Evolutionary conservation across 768 basidiomycete genomes (phyloP).

Genomic region (Xerocomus potaroensis): DNA sequence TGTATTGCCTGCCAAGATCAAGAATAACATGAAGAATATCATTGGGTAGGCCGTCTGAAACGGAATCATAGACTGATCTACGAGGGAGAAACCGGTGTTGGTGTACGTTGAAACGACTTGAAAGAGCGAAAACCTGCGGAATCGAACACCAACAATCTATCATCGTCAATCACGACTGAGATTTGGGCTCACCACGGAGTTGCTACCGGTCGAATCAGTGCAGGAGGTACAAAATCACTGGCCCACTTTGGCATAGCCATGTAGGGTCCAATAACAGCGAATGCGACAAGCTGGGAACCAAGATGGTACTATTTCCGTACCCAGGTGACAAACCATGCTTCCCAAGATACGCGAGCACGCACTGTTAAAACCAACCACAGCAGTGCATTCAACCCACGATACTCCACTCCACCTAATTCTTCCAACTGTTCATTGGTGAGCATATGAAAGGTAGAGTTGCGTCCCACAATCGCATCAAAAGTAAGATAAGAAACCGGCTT

Average conservation of each 20-base stretch:
- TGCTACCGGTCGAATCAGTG: slow-evolving; percentile 49
- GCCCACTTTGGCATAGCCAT: slow-evolving; percentile 61
- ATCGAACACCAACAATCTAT: not conserved
- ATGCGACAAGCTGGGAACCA: slow-evolving; percentile 60
- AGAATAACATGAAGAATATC: slow-evolving; percentile 64
- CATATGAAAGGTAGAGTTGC: slow-evolving; percentile 68
- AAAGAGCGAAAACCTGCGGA: slow-evolving; percentile 73
- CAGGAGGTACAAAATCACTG: slow-evolving; percentile 54
- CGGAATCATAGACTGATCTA: slow-evolving; percentile 88
- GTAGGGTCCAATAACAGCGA: slow-evolving; percentile 78
- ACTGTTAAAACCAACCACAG: slow-evolving; percentile 78
- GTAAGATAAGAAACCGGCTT: slow-evolving; percentile 73
- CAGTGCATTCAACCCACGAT: slow-evolving; percentile 73
- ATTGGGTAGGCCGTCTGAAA: slow-evolving; percentile 84
- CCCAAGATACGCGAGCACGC: slow-evolving; percentile 28
- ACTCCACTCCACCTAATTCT: slow-evolving; percentile 93
- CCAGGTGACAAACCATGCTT: not conserved
- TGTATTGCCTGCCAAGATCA: slow-evolving; percentile 91
- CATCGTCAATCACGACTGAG: not conserved
- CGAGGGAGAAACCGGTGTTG: slow-evolving; percentile 83
- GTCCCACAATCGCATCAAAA: slow-evolving; percentile 81
- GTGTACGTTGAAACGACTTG: slow-evolving; percentile 85
- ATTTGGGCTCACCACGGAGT: slow-evolving; percentile 55
- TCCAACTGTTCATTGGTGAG: slow-evolving; percentile 81
- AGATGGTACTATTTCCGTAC: slow-evolving; percentile 65